Evolutionary conservation across 306 rosid species (phyloP), one percentile per base, ranked within the genome.

Genomic region (Pyrus betulifolia): DNA sequence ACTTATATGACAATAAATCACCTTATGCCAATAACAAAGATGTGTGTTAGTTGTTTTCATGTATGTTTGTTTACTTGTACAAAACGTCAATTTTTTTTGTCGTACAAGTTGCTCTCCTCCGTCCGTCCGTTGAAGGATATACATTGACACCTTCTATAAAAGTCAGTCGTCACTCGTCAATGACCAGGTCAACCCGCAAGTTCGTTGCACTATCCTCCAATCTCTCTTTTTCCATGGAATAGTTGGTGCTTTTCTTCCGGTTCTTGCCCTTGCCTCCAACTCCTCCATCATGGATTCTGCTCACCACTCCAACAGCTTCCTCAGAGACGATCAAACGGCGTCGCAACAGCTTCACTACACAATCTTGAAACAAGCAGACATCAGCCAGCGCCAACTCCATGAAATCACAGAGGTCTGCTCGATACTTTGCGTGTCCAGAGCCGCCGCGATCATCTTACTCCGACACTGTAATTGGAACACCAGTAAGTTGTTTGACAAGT

Each of bases 391-490:
- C 18, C 84, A 92, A 69, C 93, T 90, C 67, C 89, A 86, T 33
- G 97, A 88, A 49, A 79, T 90, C 69, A 55, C 62, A 11, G 82
- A 90, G 69, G 88, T 92, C 42, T 86, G 92, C 11, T 30, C 86
- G 0, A 90, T 86, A 74, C 92, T 92, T 73, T 90, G 87, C 4
- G 83, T 90, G 73, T 63, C 93, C 11, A 83, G 77, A 35, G 87
- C 88, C 67, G 76, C 91, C 35, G 87, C 97, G 2, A 84, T 84
- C 85, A 82, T 84, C 74, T 70, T 88, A 54, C 93, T 92, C 76
- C 93, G 96, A 58, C 86, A 88, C 80, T 87, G 85, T 72, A 87
- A 86, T 78, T 92, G 97, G 96, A 90, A 84, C 65, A 86, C 87
- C 28, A 88, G 86, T 76, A 88, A 84, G 69, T 85, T 92, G 64